A percentile compares a stretch with the other conserved stretches of the same genome.
These are phyloP conservation scores for Arachis monticola DNA, from an alignment of 331 rosid genomes.

Conservation along the genomic window DNA sequence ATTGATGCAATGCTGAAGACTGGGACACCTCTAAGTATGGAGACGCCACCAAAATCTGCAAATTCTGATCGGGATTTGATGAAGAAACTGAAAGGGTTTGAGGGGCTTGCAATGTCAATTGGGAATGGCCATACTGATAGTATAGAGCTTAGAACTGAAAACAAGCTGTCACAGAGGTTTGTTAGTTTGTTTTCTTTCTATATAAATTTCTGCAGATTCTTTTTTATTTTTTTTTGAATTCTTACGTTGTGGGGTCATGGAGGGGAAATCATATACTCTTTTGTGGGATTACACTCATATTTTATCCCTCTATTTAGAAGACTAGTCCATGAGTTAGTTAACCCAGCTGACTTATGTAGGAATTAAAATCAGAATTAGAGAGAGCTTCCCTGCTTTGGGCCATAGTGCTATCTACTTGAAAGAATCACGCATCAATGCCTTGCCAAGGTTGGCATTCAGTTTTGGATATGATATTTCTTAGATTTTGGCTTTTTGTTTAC, in stretches of 20 bases:
- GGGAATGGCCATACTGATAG: slow-evolving; percentile 71
- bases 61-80: slow-evolving; percentile 45
- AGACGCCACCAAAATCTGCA: slow-evolving; percentile 73
- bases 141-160: slow-evolving; percentile 64
- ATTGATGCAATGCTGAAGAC: slow-evolving; percentile 51
- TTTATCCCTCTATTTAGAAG: not conserved
- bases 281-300: not conserved
- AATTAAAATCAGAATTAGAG: too few species aligned
- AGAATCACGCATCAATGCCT: too few species aligned
- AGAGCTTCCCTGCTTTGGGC: too few species aligned
- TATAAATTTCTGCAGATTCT: not conserved
- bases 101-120: slow-evolving; percentile 80
- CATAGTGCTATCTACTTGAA: too few species aligned
- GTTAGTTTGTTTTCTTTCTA: slow-evolving; percentile 1
- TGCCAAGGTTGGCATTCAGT: too few species aligned
- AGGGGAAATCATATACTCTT: slow-evolving; percentile 15
- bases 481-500: too few species aligned
- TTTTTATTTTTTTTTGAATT: not conserved
- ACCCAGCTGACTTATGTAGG: too few species aligned
- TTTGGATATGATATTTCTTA: too few species aligned
- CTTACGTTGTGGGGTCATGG: not conserved
- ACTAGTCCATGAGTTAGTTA: too few species aligned
- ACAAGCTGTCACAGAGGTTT: slow-evolving; percentile 72
- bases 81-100: slow-evolving; percentile 49
- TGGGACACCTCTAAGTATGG: slow-evolving; percentile 58